Percentiles rank a stretch among this genome's conserved stretches.
Evolutionary conservation across 352 stramenopile species (phyloP).

Genomic region (Lagenidium sp.): DNA sequence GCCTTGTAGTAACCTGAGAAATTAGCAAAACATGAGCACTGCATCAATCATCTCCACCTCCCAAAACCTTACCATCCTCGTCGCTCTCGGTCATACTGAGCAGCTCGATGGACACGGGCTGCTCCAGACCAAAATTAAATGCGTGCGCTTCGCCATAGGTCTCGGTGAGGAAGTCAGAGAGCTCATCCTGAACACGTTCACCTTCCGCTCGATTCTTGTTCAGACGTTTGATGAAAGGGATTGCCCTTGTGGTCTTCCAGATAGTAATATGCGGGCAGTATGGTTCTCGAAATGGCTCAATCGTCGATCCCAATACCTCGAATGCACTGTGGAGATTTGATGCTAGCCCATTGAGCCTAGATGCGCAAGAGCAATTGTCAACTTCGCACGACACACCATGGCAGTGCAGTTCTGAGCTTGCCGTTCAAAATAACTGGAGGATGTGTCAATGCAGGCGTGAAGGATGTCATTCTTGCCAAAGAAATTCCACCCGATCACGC

Average conservation of each 20-base stretch:
- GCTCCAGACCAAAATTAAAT: slow-evolving; percentile 12
- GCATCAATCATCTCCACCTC: too few relatives aligned
- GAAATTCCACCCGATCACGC: slow-evolving; percentile 20
- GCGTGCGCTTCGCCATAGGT: background rate
- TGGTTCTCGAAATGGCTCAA: slow-evolving; percentile 18
- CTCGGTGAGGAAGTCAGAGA: slow-evolving; percentile 12
- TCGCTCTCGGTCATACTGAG: slow-evolving; percentile 27
- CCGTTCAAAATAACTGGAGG: background rate
- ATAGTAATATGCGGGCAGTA: slow-evolving; percentile 38
- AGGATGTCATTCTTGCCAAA: slow-evolving; percentile 22
- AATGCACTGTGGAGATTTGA: slow-evolving; percentile 19
- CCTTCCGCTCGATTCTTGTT: slow-evolving; percentile 11
- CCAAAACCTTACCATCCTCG: slow-evolving; percentile 15
- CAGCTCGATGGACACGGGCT: slow-evolving; percentile 17
- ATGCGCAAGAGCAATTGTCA: background rate
- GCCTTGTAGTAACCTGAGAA: too few relatives aligned
- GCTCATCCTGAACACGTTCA: slow-evolving; percentile 17
- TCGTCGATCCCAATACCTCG: slow-evolving; percentile 14
- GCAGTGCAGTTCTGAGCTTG: background rate
- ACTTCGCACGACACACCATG: too few relatives aligned
- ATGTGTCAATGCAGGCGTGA: slow-evolving; percentile 15
- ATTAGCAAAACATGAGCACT: too few relatives aligned
- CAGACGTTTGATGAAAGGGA: slow-evolving; percentile 13
- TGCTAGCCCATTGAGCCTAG: slow-evolving; percentile 18
- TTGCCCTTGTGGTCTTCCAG: slow-evolving; percentile 28